phyloP scores from a whole-genome alignment of 139 green algal species.

The Chara braunii region DNA sequence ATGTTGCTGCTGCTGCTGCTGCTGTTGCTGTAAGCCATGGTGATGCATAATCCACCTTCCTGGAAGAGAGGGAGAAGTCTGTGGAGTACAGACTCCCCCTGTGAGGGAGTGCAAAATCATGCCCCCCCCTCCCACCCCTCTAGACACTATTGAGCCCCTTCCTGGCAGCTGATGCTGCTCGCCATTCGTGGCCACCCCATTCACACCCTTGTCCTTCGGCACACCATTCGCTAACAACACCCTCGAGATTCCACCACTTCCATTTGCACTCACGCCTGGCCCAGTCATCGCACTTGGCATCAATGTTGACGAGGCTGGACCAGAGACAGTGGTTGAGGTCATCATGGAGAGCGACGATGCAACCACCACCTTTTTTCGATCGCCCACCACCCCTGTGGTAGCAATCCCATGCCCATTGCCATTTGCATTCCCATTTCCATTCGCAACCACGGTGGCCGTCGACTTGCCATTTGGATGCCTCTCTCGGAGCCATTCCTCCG shows the following conservation, averaged over 20 bases:
- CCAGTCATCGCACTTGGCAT: too few relatives aligned
- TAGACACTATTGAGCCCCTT: too few relatives aligned
- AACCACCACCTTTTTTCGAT: too few relatives aligned
- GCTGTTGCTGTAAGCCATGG: not conserved
- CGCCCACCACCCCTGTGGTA: too few relatives aligned
- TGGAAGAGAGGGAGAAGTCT: not conserved
- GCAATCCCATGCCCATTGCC: not conserved
- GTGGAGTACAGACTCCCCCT: not conserved
- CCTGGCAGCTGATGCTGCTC: too few relatives aligned
- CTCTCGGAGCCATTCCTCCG: slow-evolving; percentile 9
- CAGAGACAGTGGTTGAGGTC: not conserved
- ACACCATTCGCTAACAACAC: too few relatives aligned
- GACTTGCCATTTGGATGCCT: not conserved
- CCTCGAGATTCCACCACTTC: too few relatives aligned
- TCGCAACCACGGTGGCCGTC: not conserved
- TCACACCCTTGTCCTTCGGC: too few relatives aligned
- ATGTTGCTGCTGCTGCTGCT: slow-evolving; percentile 11
- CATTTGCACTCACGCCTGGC: too few relatives aligned
- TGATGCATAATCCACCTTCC: not conserved
- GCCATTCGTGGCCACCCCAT: too few relatives aligned
- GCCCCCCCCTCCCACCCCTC: too few relatives aligned
- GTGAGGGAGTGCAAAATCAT: slow-evolving; percentile 3
- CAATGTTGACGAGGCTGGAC: not conserved
- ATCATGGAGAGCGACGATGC: not conserved
- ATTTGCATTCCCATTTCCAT: not conserved